A percentile compares a stretch with the other conserved stretches of the same genome.
Evolutionary conservation across 306 rosid genomes (phyloP).

Genomic region (Rubus parviflorus): DNA sequence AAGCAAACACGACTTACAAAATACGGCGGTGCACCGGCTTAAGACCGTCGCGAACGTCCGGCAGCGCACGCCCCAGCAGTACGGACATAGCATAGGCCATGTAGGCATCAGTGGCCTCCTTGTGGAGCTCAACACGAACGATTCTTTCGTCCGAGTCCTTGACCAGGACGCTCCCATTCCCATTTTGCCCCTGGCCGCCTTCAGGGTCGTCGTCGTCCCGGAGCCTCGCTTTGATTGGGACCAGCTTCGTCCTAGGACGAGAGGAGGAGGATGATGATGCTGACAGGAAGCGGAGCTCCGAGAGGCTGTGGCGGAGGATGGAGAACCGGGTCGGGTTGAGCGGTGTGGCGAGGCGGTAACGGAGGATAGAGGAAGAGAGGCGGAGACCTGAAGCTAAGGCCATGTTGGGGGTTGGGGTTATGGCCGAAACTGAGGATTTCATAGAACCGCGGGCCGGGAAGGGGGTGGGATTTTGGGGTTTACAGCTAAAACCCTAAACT

Average conservation of each 20-base stretch:
- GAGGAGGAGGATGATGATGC: constrained; percentile 2
- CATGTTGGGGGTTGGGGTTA: constrained; percentile 40
- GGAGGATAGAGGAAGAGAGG: constrained; percentile 52
- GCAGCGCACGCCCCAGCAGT: constrained; percentile 91
- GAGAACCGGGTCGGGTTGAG: constrained; percentile 27
- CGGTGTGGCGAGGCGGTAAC: constrained; percentile 39
- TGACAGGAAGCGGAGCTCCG: constrained; percentile 63
- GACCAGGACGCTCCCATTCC: constrained; percentile 58
- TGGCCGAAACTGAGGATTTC: not conserved
- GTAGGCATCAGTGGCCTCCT: constrained; percentile 85
- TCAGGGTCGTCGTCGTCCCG: constrained; percentile 36
- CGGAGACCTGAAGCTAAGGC: constrained; percentile 65
- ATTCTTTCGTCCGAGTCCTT: constrained; percentile 51
- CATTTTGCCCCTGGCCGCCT: constrained; percentile 20
- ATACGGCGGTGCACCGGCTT: constrained; percentile 95
- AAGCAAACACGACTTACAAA: constrained; percentile 42
- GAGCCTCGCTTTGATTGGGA: constrained; percentile 25
- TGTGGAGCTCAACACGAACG: constrained; percentile 60
- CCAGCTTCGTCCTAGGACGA: constrained; percentile 10
- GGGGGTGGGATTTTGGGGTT: not conserved
- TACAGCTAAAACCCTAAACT: constrained; percentile 20
- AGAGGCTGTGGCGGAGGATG: constrained; percentile 31
- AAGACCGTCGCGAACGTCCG: constrained; percentile 93
- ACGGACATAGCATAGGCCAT: constrained; percentile 96
- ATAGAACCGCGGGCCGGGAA: not conserved